These are phyloP conservation scores for Pseudogymnoascus sp. DNA, from an alignment of 2,329 filamentous ascomycete species.

Conservation along the genomic window DNA sequence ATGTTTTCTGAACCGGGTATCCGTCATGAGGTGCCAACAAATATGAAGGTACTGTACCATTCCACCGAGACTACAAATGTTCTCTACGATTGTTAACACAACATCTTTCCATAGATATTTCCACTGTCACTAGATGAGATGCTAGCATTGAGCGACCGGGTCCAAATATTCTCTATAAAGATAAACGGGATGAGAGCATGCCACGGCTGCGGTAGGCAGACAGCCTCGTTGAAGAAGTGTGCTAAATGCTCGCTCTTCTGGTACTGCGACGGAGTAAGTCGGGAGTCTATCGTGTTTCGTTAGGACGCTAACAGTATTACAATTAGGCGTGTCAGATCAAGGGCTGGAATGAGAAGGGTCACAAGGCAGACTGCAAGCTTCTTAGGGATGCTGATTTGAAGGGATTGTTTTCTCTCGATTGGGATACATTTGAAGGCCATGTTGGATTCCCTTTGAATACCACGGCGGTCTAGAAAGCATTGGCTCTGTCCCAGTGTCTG, in stretches of 20 bases:
- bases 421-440: constrained; percentile 21
- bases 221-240: constrained; percentile 17
- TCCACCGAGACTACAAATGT: background rate
- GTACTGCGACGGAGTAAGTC: constrained; percentile 24
- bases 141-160: constrained; percentile 16
- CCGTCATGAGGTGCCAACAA: constrained; percentile 16
- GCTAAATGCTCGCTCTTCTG: constrained; percentile 21
- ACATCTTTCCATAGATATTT: constrained; percentile 15
- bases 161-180: constrained; percentile 21
- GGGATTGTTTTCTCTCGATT: constrained; percentile 23
- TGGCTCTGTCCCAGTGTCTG: background rate
- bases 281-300: background rate
- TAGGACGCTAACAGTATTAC: constrained; percentile 13
- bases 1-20: constrained; percentile 12
- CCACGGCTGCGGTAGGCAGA: constrained; percentile 18
- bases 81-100: constrained; percentile 9
- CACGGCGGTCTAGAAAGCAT: background rate
- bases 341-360: constrained; percentile 26
- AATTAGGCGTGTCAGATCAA: constrained; percentile 21
- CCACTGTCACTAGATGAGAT: constrained; percentile 16
- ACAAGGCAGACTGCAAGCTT: constrained; percentile 25
- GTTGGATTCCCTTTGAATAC: constrained; percentile 20
- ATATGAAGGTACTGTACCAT: constrained; percentile 17
- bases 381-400: constrained; percentile 25
- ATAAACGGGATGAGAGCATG: constrained; percentile 18